Percentiles rank a stretch among this genome's conserved stretches.
Evolutionary conservation across 1,284 basidiomycete species (phyloP).

Genomic region (Malassezia furfur): DNA sequence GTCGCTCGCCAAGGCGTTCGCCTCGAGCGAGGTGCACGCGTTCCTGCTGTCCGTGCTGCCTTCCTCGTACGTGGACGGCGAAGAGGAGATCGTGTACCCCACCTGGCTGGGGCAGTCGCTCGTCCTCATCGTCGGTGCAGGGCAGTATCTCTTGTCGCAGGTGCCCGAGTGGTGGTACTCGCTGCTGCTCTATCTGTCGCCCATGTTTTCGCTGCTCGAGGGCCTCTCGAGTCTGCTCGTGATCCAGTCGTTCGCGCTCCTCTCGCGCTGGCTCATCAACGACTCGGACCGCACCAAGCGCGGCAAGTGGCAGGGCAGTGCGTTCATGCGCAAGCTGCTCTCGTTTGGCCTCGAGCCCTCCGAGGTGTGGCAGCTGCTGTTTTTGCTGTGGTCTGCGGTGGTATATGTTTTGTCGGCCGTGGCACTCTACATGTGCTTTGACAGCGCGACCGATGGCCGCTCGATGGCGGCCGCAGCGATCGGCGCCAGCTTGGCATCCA

Average conservation of each 20-base stretch:
- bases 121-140: slow-evolving; percentile 14
- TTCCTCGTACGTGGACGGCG: not conserved
- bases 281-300: slow-evolving; percentile 55
- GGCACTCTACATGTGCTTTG: slow-evolving; percentile 40
- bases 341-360: slow-evolving; percentile 35
- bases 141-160: slow-evolving; percentile 27
- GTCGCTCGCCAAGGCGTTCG: slow-evolving; percentile 6
- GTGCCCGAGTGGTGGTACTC: slow-evolving; percentile 42
- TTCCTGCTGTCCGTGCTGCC: not conserved
- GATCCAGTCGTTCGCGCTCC: slow-evolving; percentile 39
- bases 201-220: slow-evolving; percentile 43
- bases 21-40: not conserved
- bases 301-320: slow-evolving; percentile 20
- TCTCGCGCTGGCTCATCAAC: slow-evolving; percentile 56
- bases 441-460: slow-evolving; percentile 34
- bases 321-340: slow-evolving; percentile 26
- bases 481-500: slow-evolving; percentile 35
- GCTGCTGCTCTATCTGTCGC: slow-evolving; percentile 35
- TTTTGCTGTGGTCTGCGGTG: slow-evolving; percentile 38
- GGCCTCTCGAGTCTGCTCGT: slow-evolving; percentile 44
- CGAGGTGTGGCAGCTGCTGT: slow-evolving; percentile 45
- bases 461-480: slow-evolving; percentile 37
- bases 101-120: not conserved
- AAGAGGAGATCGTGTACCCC: not conserved
- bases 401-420: slow-evolving; percentile 40